Evolutionary conservation across 2,329 filamentous ascomycete species (phyloP), one percentile per base, ranked within the genome.

Genomic region (Akanthomyces lecanii): DNA sequence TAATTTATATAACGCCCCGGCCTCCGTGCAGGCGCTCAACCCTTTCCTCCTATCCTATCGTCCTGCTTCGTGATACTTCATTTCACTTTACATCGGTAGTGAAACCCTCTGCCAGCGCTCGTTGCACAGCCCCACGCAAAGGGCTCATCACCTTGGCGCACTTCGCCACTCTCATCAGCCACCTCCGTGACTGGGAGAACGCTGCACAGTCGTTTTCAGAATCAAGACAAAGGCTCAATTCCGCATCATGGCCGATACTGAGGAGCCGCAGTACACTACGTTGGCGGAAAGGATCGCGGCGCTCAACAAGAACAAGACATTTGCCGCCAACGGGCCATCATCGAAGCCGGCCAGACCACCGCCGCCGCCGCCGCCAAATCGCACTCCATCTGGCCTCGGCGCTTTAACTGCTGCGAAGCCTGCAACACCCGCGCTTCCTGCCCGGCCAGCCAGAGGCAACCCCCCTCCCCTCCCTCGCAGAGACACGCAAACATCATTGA

Each of bases 221-320:
- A 51, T 25, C 47, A 38, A 38, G 11, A 12, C 18, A 8, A 25
- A 14, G 36, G 8, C 4, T 25, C 16, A 21, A 44, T 40, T n/a
- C 4, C 23, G 21, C 47, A 66, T 57, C 64, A 88, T 88, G 86
- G 79, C 84, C 8, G 85, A 88, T 59, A 77, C 80, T 51, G 83
- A 87, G 68, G 85, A 88, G 70, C 84, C 84, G 45, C 82, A 82
- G 65, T 87, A 85, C 72, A 85, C 77, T 64, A 82, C 82, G 8
- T 78, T 89, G 30, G 81, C 83, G 5, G 84, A 87, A 72, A 80
- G 86, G 59, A 88, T 88, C 66, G 85, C 85, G 11, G 86, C 86
- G 36, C 78, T 89, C 66, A 88, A 88, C 67, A 76, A 78, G 69
- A 81, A 87, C 72, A 84, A 84, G 73, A 84, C 83, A 76, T 84